Conservation (phyloP, 345 rosid genomes). For the Luvunga scandens region DNA sequence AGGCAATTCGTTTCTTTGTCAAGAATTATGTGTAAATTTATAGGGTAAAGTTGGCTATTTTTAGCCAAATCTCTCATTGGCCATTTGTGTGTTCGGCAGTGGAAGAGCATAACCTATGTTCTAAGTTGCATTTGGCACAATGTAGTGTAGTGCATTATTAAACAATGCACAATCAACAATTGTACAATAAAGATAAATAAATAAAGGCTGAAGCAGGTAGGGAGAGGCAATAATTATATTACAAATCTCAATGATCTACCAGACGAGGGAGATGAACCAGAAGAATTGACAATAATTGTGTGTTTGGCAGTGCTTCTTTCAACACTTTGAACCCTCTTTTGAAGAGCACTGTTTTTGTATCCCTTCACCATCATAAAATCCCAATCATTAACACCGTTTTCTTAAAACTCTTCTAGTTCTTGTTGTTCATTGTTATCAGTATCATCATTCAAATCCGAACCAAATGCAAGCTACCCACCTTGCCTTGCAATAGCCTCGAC, state of each 20-base stretch:
- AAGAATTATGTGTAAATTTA: no score
- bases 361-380: constrained; percentile 20
- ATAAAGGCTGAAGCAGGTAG: no score
- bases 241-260: constrained; percentile 56
- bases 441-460: constrained; percentile 67
- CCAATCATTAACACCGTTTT: constrained; percentile 6
- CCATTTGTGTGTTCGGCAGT: no score
- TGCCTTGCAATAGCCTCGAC: constrained; percentile 52
- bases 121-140: no score
- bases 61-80: no score
- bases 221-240: no score
- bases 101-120: no score
- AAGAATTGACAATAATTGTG: constrained; percentile 8
- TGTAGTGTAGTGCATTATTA: no score
- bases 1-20: no score
- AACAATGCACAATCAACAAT: no score
- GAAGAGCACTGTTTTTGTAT: constrained; percentile 6
- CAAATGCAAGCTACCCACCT: constrained; percentile 86
- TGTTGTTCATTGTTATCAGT: constrained; percentile 19
- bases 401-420: constrained; percentile 7
- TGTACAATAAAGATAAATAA: no score
- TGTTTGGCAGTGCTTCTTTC: background rate
- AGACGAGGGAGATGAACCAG: constrained; percentile 36
- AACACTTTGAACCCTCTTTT: constrained; percentile 6
- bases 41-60: no score